Evolutionary conservation across 495 filamentous ascomycete genomes (phyloP).

Genomic region (Hypoxylon cercidicola): DNA sequence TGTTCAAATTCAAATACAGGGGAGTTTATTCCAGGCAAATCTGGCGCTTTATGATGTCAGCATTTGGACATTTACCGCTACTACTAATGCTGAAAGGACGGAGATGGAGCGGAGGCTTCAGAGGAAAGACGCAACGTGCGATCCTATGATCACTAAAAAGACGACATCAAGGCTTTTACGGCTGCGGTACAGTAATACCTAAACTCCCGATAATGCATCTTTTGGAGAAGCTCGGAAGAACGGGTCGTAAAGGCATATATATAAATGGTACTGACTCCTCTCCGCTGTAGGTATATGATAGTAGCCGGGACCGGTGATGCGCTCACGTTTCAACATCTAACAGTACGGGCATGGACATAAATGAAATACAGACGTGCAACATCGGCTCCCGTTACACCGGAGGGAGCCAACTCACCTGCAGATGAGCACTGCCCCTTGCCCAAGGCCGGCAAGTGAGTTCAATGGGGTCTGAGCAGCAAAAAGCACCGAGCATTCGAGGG

Average conservation of each 20-base stretch:
- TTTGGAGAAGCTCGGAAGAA: conserved; percentile 37
- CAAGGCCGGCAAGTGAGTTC: conserved; percentile 31
- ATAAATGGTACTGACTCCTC: conserved; percentile 13
- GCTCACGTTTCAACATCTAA: conserved; percentile 26
- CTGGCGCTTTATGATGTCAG: conserved; percentile 11
- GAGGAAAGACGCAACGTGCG: conserved; percentile 18
- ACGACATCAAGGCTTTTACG: conserved; percentile 13
- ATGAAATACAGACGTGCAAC: conserved; percentile 26
- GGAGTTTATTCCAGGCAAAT: background rate
- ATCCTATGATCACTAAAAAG: conserved; percentile 29
- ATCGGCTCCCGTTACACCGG: conserved; percentile 30
- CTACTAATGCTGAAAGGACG: conserved; percentile 2
- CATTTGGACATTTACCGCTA: conserved; percentile 11
- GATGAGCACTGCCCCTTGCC: conserved; percentile 29
- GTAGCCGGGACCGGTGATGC: conserved; percentile 25
- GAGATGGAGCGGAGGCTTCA: conserved; percentile 7
- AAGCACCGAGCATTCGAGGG: conserved; percentile 1
- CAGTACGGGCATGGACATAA: conserved; percentile 9
- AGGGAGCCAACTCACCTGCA: conserved; percentile 25
- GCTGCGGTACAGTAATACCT: conserved; percentile 36
- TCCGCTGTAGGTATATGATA: conserved; percentile 25
- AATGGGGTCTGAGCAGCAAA: conserved; percentile 15
- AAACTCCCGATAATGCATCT: conserved; percentile 39
- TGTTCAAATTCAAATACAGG: no score
- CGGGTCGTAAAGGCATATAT: conserved; percentile 14